Percentiles rank a stretch among this genome's conserved stretches.
Conservation (phyloP, 2,329 filamentous ascomycete species). For the Apiospora pterosperma region DNA sequence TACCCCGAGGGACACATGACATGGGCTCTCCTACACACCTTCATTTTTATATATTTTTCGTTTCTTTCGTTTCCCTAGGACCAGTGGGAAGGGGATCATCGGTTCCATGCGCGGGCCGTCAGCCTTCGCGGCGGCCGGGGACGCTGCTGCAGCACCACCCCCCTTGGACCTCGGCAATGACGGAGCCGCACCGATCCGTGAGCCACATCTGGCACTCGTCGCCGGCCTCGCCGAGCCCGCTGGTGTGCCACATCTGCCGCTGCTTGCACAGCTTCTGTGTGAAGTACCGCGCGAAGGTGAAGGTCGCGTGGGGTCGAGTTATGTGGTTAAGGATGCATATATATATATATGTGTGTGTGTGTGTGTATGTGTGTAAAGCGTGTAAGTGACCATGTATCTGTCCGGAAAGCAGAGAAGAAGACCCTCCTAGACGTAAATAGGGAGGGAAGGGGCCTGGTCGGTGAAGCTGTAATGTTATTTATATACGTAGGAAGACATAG, state of each 20-base stretch:
- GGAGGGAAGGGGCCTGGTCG: neutral
- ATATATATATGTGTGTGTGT: neutral
- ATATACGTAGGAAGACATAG: neutral
- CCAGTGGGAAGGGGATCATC: no score
- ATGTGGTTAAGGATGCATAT: neutral
- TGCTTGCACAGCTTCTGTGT: slow-evolving; percentile 33
- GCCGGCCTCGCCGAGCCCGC: slow-evolving; percentile 31
- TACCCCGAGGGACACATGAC: neutral
- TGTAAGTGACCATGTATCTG: neutral
- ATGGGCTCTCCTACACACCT: no score
- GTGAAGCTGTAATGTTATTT: neutral
- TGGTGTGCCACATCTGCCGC: slow-evolving; percentile 33
- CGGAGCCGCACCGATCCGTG: slow-evolving; percentile 14
- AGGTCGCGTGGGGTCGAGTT: slow-evolving; percentile 16
- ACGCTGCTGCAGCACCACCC: neutral
- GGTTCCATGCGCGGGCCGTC: no score
- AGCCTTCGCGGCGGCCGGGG: neutral
- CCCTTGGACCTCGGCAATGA: neutral
- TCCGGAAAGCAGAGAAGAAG: no score
- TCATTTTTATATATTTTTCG: no score
- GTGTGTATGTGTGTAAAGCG: neutral
- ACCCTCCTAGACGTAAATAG: neutral
- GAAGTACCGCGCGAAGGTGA: slow-evolving; percentile 32
- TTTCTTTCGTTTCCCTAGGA: no score
- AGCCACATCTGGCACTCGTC: slow-evolving; percentile 31